Conservation (phyloP, 495 filamentous ascomycete genomes). For the Annulohypoxylon maeteangense region DNA sequence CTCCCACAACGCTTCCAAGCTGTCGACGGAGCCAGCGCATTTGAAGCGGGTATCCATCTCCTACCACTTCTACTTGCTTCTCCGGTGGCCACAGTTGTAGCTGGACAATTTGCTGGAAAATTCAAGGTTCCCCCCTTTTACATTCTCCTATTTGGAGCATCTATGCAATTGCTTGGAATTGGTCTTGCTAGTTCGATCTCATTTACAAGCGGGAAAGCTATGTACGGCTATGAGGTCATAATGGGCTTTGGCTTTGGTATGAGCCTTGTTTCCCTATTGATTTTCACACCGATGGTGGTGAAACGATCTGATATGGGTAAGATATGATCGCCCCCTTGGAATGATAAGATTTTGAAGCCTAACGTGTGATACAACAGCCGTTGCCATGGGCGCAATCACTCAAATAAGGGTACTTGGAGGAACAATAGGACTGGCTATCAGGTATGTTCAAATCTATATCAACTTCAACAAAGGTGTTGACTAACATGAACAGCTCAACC, state of each 20-base stretch:
- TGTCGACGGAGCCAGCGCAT: slow-evolving; percentile 38
- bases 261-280: slow-evolving; percentile 52
- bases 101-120: slow-evolving; percentile 48
- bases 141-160: slow-evolving; percentile 54
- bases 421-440: slow-evolving; percentile 54
- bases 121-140: slow-evolving; percentile 57
- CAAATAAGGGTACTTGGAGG: slow-evolving; percentile 64
- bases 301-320: slow-evolving; percentile 56
- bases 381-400: slow-evolving; percentile 58
- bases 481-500: slow-evolving; percentile 18
- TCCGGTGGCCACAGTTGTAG: slow-evolving; percentile 52
- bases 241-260: slow-evolving; percentile 60
- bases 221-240: slow-evolving; percentile 59
- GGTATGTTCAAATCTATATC: slow-evolving; percentile 12
- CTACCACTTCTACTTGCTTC: slow-evolving; percentile 55
- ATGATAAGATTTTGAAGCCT: background rate
- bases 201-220: slow-evolving; percentile 42
- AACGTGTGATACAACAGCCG: slow-evolving; percentile 40
- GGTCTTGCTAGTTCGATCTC: slow-evolving; percentile 56
- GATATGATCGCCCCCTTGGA: slow-evolving; percentile 5
- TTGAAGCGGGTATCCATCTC: slow-evolving; percentile 48
- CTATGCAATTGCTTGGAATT: slow-evolving; percentile 58
- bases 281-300: slow-evolving; percentile 55
- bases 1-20: slow-evolving; percentile 48
- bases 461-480: background rate